Percentiles rank a stretch among this genome's conserved stretches.
These are phyloP conservation scores for Boletus vermiculosoides DNA, from an alignment of 768 basidiomycete species.

Conservation along the genomic window DNA sequence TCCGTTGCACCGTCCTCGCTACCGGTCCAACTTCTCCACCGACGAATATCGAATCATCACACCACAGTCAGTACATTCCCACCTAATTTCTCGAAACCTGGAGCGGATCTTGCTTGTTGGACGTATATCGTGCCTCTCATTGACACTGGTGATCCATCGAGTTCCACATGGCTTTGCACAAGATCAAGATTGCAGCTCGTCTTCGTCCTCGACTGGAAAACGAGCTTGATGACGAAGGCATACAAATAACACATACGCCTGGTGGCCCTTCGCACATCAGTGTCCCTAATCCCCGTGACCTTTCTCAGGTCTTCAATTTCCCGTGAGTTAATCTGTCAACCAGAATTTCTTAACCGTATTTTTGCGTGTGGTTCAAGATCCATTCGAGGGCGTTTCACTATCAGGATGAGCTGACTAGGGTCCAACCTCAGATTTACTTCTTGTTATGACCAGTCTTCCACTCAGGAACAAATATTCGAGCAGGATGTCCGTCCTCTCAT, in stretches of 20 bases:
- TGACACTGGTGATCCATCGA: not conserved
- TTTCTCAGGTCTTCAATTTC: constrained; percentile 72
- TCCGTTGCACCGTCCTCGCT: not conserved
- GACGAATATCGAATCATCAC: not conserved
- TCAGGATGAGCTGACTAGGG: constrained; percentile 1
- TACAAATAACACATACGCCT: constrained; percentile 49
- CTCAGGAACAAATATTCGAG: constrained; percentile 75
- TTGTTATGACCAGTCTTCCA: constrained; percentile 68
- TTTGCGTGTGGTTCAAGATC: constrained; percentile 3
- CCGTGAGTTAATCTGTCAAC: constrained; percentile 44
- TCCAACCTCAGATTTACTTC: constrained; percentile 57
- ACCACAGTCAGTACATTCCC: not conserved
- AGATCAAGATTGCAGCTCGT: constrained; percentile 70
- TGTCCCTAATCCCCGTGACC: constrained; percentile 70
- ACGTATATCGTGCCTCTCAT: not conserved
- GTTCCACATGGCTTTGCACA: constrained; percentile 36
- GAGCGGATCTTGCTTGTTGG: not conserved
- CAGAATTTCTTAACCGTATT: not conserved
- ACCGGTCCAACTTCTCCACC: too few relatives aligned
- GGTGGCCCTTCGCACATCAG: constrained; percentile 50
- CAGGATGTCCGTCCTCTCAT: constrained; percentile 76
- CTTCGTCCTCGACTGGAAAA: constrained; percentile 62
- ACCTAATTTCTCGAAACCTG: not conserved
- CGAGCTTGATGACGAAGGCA: constrained; percentile 61
- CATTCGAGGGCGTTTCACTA: not conserved